These are phyloP conservation scores for Penicillium ucsense DNA, from an alignment of 495 filamentous ascomycete genomes.

Conservation along the genomic window DNA sequence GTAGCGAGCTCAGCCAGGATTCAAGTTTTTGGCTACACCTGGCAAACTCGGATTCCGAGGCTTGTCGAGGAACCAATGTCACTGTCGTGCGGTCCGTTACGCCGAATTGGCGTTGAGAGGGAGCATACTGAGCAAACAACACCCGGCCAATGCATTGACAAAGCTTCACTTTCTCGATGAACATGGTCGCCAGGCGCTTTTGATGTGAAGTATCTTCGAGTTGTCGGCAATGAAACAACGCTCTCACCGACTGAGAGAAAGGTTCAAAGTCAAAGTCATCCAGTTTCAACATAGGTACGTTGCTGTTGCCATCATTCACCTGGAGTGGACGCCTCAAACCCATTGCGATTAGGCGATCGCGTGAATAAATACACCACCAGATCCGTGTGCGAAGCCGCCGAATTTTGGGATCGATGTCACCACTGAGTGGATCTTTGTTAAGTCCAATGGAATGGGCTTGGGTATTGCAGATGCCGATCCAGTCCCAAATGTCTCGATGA, in stretches of 20 bases:
- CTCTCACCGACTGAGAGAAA: slow-evolving; percentile 39
- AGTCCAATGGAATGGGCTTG: slow-evolving; percentile 73
- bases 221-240: slow-evolving; percentile 29
- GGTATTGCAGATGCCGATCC: slow-evolving; percentile 76
- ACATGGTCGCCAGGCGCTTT: slow-evolving; percentile 67
- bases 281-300: slow-evolving; percentile 70
- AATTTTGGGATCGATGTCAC: slow-evolving; percentile 50
- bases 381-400: slow-evolving; percentile 63
- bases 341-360: slow-evolving; percentile 78
- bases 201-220: slow-evolving; percentile 43
- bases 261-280: slow-evolving; percentile 69
- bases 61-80: slow-evolving; percentile 72
- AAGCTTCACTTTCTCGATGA: slow-evolving; percentile 77
- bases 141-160: slow-evolving; percentile 75
- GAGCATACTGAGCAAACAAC: slow-evolving; percentile 70
- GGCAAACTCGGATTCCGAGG: slow-evolving; percentile 56
- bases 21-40: slow-evolving; percentile 60
- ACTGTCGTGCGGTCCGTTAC: slow-evolving; percentile 64
- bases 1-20: slow-evolving; percentile 58
- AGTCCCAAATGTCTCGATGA: slow-evolving; percentile 73
- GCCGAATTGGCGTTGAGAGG: slow-evolving; percentile 52
- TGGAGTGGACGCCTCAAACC: slow-evolving; percentile 76
- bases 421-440: slow-evolving; percentile 61
- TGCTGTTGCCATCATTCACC: slow-evolving; percentile 78
- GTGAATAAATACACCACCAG: slow-evolving; percentile 87